Conservation (phyloP, 139 green algal genomes). For the Volvox africanus region DNA sequence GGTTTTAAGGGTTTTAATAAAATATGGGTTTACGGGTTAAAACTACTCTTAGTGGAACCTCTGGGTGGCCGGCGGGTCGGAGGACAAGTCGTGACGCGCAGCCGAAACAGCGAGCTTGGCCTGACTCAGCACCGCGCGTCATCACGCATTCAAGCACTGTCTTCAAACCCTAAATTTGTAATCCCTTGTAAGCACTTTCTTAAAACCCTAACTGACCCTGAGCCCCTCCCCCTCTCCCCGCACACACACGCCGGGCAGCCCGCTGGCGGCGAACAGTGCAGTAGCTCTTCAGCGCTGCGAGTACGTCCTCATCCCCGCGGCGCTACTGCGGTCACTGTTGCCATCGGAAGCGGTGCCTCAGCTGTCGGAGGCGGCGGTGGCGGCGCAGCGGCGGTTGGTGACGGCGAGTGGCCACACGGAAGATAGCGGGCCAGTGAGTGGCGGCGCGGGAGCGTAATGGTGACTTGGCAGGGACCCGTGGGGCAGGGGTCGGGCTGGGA, state of each 20-base stretch:
- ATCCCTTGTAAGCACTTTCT: too few species aligned
- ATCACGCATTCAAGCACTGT: too few species aligned
- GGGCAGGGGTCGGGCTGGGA: not conserved
- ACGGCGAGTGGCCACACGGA: not conserved
- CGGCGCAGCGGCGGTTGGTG: constrained; percentile 33
- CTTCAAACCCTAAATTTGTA: too few species aligned
- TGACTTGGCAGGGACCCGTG: not conserved
- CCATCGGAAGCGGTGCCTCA: not conserved
- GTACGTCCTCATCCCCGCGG: constrained; percentile 36
- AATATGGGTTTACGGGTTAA: too few species aligned
- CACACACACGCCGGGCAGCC: not conserved
- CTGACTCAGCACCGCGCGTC: too few species aligned
- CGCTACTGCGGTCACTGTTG: constrained; percentile 42
- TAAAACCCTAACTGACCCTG: too few species aligned
- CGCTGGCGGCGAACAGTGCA: constrained; percentile 10
- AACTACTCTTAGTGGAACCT: too few species aligned
- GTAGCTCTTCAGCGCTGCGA: constrained; percentile 33
- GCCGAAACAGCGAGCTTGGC: too few species aligned
- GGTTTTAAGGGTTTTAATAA: too few species aligned
- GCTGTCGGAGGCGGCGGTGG: constrained; percentile 35
- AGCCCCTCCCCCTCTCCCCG: not conserved
- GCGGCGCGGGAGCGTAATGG: not conserved
- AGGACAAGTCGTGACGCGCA: too few species aligned
- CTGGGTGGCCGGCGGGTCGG: too few species aligned
- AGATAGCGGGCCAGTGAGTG: constrained; percentile 3